A percentile compares a stretch with the other conserved stretches of the same genome.
phyloP scores from a whole-genome alignment of 2,329 filamentous ascomycete genomes.

The Epichloe aotearoae region DNA sequence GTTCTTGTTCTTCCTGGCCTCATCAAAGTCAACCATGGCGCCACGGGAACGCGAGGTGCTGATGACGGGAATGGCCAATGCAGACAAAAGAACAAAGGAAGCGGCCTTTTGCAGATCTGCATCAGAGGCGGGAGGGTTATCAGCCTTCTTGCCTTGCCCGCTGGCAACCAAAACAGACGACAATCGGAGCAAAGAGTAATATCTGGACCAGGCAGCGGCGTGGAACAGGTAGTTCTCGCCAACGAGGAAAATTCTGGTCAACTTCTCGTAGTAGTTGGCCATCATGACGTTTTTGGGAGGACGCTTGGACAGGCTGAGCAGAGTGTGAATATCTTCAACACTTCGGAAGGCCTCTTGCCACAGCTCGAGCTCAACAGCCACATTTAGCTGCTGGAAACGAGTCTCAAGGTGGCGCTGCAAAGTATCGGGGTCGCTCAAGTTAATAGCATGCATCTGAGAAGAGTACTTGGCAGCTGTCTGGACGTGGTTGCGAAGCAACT shows the following conservation, averaged over 20 bases:
- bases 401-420: constrained; percentile 95
- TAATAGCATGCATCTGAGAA: constrained; percentile 98
- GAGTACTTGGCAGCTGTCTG: constrained; percentile 99
- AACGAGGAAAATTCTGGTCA: constrained; percentile 95
- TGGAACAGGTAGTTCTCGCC: constrained; percentile 99
- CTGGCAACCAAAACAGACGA: constrained; percentile 71
- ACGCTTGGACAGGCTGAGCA: constrained; percentile 94
- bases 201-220: constrained; percentile 90
- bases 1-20: constrained; percentile 98
- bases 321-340: constrained; percentile 96
- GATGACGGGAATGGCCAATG: constrained; percentile 96
- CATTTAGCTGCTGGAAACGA: constrained; percentile 95
- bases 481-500: constrained; percentile 94
- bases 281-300: constrained; percentile 99
- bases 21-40: constrained; percentile 91
- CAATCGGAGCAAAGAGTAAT: constrained; percentile 91
- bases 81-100: constrained; percentile 89
- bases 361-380: constrained; percentile 91
- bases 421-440: constrained; percentile 93
- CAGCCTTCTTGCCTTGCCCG: constrained; percentile 82
- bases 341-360: constrained; percentile 99
- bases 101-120: constrained; percentile 87
- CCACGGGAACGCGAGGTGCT: constrained; percentile 94
- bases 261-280: constrained; percentile 99
- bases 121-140: constrained; percentile 82